Evolutionary conservation across 1,139 yeast species (phyloP), one percentile per base, ranked within the genome.

Genomic region (Ashbya aceris): DNA sequence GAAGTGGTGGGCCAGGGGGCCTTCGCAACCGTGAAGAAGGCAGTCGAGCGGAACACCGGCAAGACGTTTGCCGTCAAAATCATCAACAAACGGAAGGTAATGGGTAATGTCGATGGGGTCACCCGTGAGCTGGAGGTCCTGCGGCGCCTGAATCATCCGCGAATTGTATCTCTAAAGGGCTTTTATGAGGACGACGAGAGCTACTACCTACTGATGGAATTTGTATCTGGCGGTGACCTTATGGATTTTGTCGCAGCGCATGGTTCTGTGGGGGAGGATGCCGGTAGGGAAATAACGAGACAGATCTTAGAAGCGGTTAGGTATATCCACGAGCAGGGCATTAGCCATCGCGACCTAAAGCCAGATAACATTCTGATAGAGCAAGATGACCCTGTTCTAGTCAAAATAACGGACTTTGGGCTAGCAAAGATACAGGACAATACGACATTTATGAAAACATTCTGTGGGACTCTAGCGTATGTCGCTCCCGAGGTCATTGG

Each of bases 1-100:
- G 95, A 83, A 53, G 79, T 84, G 5, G 82, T 91, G 2, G 98
- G 98, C 1, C 93, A 85, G 53, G 98, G 98, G 7, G 97, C 97
- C 5, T 91, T 91, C 71, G 97, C 97, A 3, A 83, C 89, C 1
- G 98, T 91, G 14, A 82, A 86, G 52, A 85, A 85, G 58, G 96
- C 94, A 2, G 77, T 89, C 0, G 93, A 87, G 54, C 71, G 96
- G 45, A 64, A 77, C 6, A 79, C 95, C 0, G 96, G 97, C 8
- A 77, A 81, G 50, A 73, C 87, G 2, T 87, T 69, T 60, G 98
- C 98, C 0, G 95, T 86, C 23, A 91, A 91, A 60, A 85, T 91
- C 49, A 87, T 91, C 38, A 80, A 82, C 48, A 78, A 89, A 56
- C 70, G 86, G 45, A 85, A 85, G 55, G 83, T 93, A 20, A 67